phyloP scores from a whole-genome alignment of 768 basidiomycete genomes.

The Leccinum variicolor region DNA sequence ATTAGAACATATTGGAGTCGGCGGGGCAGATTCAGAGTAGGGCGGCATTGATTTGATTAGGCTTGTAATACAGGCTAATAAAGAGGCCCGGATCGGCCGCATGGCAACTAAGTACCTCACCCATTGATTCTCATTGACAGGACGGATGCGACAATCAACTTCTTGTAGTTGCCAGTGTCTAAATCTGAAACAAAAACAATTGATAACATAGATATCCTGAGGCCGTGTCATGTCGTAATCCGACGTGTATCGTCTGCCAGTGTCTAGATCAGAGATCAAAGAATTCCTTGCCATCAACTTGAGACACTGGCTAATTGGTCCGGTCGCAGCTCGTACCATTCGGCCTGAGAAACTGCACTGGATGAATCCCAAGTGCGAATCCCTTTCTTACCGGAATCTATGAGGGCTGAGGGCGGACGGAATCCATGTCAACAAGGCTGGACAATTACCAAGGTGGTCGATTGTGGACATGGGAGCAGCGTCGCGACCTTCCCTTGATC shows the following conservation, averaged over 20 bases:
- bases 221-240: constrained; percentile 2
- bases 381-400: constrained; percentile 5
- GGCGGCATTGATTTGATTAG: neutral
- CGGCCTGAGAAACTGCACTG: constrained; percentile 2
- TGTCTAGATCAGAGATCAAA: constrained; percentile 4
- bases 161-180: neutral
- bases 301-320: constrained; percentile 12
- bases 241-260: constrained; percentile 1
- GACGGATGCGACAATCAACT: neutral
- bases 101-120: neutral
- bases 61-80: neutral
- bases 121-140: too few species aligned
- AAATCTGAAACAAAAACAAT: constrained; percentile 5
- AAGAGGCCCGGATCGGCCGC: neutral
- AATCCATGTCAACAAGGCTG: constrained; percentile 20
- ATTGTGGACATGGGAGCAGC: neutral
- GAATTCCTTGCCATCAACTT: constrained; percentile 3
- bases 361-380: constrained; percentile 20
- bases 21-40: neutral
- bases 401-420: constrained; percentile 18
- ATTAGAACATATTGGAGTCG: neutral
- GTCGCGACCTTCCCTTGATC: constrained; percentile 1
- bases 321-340: neutral
- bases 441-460: constrained; percentile 11
- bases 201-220: neutral